These are phyloP conservation scores for Draba incana DNA, from an alignment of 345 rosid genomes.

Conservation along the genomic window DNA sequence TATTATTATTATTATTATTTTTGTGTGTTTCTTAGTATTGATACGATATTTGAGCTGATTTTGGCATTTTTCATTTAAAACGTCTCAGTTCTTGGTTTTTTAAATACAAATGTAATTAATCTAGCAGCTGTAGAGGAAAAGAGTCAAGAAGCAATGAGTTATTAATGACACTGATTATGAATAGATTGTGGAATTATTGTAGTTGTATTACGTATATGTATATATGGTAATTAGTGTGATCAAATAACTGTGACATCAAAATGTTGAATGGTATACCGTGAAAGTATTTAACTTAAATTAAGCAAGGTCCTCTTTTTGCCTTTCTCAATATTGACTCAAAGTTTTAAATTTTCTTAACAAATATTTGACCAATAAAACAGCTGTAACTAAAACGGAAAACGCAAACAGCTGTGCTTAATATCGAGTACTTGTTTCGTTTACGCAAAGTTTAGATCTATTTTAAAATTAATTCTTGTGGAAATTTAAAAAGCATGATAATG, in stretches of 20 bases:
- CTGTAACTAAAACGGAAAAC: neutral
- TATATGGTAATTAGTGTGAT: neutral
- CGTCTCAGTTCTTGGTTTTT: neutral
- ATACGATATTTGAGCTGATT: constrained; percentile 21
- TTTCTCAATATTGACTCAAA: constrained; percentile 18
- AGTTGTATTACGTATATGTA: neutral
- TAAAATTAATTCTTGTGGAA: neutral
- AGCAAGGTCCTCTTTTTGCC: neutral
- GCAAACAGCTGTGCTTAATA: constrained; percentile 17
- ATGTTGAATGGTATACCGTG: neutral
- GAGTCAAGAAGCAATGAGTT: neutral
- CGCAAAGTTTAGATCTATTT: constrained; percentile 31
- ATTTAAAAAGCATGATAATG: neutral
- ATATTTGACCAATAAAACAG: constrained; percentile 21
- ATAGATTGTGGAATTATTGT: neutral
- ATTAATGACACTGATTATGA: neutral
- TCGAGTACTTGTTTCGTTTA: constrained; percentile 19
- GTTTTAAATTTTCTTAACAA: neutral
- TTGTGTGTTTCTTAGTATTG: constrained; percentile 8
- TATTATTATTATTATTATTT: too few species aligned
- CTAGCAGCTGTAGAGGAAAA: neutral
- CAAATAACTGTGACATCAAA: neutral
- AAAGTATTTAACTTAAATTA: neutral
- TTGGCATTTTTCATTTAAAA: constrained; percentile 19
- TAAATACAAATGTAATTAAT: too few species aligned